phyloP scores from a whole-genome alignment of 768 basidiomycete species.

The Coprinopsis sp. region DNA sequence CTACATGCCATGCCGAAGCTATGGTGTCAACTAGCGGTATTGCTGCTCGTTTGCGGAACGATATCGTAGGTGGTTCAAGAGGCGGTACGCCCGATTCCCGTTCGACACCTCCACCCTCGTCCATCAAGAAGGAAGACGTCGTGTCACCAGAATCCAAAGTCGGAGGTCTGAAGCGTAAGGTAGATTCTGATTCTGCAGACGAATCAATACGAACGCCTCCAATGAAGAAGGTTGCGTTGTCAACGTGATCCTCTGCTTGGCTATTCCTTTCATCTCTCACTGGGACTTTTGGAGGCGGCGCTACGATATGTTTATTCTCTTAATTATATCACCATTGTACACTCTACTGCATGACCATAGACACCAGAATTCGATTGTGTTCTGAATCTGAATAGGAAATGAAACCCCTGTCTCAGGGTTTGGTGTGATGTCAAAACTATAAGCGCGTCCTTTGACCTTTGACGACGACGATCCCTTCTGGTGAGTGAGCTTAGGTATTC shows the following conservation, averaged over 20 bases:
- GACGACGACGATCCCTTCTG: background rate
- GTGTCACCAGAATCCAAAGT: slow-evolving; percentile 46
- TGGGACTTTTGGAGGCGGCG: too few species aligned
- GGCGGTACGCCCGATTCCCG: slow-evolving; percentile 68
- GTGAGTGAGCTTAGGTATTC: background rate
- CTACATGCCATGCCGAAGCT: slow-evolving; percentile 89
- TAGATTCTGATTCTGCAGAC: slow-evolving; percentile 37
- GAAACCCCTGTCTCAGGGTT: background rate
- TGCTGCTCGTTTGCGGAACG: slow-evolving; percentile 63
- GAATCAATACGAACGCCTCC: slow-evolving; percentile 55
- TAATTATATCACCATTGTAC: too few species aligned
- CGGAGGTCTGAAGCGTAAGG: slow-evolving; percentile 73
- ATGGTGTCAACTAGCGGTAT: slow-evolving; percentile 57
- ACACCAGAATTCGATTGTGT: background rate
- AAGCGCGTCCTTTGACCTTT: background rate
- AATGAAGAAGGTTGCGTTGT: slow-evolving; percentile 60
- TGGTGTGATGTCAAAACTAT: too few species aligned
- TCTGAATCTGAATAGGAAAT: background rate
- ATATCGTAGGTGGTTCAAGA: slow-evolving; percentile 58
- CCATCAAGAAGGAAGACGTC: slow-evolving; percentile 29
- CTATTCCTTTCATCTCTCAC: slow-evolving; percentile 1
- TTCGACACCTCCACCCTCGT: slow-evolving; percentile 32
- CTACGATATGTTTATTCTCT: too few species aligned
- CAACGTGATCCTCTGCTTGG: slow-evolving; percentile 20
- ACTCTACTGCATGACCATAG: background rate